A percentile compares a stretch with the other conserved stretches of the same genome.
phyloP scores from a whole-genome alignment of 139 green algal species.

The Pseudopediastrum boryanum region DNA sequence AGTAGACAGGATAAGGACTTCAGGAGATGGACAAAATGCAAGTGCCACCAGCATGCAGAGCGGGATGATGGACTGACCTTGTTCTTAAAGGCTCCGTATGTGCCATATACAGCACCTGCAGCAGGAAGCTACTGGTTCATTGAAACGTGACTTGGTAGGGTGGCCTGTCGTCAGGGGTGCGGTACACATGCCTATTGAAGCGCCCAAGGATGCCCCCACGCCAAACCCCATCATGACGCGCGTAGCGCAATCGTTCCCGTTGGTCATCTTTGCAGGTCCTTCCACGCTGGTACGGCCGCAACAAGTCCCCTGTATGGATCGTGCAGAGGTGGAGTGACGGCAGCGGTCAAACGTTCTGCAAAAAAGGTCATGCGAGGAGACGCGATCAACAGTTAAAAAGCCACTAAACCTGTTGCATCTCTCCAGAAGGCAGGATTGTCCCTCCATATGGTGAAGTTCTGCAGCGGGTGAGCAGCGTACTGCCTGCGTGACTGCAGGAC shows the following conservation, averaged over 20 bases:
- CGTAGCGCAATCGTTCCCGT: slow-evolving; percentile 33
- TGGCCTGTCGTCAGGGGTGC: background rate
- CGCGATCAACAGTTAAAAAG: no score
- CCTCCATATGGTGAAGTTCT: no score
- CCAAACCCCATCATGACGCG: slow-evolving; percentile 31
- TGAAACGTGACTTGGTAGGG: background rate
- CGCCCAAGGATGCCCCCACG: slow-evolving; percentile 14
- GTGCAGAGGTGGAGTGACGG: no score
- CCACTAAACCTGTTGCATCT: no score
- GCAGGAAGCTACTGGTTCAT: background rate
- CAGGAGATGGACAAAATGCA: background rate
- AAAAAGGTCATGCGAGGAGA: no score
- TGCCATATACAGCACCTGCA: slow-evolving; percentile 43
- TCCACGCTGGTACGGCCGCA: no score
- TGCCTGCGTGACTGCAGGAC: no score
- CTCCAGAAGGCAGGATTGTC: no score
- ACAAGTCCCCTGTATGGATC: no score
- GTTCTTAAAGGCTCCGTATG: slow-evolving; percentile 42
- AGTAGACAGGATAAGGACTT: background rate
- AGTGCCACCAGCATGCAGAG: background rate
- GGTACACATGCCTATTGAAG: slow-evolving; percentile 17
- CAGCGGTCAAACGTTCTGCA: no score
- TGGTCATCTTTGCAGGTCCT: no score
- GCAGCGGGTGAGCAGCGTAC: no score
- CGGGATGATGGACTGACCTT: slow-evolving; percentile 12